Evolutionary conservation across 495 filamentous ascomycete species (phyloP).

Genomic region (Penicillium lagena): DNA sequence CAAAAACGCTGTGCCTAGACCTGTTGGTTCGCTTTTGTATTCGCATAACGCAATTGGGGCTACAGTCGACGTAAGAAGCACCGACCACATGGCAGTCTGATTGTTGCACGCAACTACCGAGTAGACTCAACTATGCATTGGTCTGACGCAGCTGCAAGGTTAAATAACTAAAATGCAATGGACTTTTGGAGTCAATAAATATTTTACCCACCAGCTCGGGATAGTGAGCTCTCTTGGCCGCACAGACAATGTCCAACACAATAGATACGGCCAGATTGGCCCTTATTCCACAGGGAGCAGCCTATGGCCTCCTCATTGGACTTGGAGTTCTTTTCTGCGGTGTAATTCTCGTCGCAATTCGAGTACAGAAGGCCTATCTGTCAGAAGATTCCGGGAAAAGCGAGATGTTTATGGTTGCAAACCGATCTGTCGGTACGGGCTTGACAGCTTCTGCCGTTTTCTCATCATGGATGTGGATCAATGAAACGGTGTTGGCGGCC

Average conservation of each 20-base stretch:
- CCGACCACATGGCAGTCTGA: constrained; percentile 1
- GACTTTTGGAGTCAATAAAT: neutral
- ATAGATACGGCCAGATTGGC: constrained; percentile 30
- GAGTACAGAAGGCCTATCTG: constrained; percentile 35
- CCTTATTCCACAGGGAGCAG: constrained; percentile 33
- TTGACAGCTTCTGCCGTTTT: constrained; percentile 45
- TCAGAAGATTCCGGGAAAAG: constrained; percentile 39
- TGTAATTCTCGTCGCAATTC: constrained; percentile 33
- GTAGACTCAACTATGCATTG: neutral
- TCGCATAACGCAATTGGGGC: constrained; percentile 23
- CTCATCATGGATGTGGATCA: constrained; percentile 45
- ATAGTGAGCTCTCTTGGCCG: neutral
- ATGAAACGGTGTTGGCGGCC: constrained; percentile 34
- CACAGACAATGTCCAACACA: constrained; percentile 43
- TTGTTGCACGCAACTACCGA: neutral
- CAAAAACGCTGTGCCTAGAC: too few species aligned
- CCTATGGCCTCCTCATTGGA: constrained; percentile 39
- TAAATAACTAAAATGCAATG: constrained; percentile 19
- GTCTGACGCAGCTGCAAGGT: too few species aligned
- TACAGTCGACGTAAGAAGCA: constrained; percentile 23
- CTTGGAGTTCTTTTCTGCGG: constrained; percentile 36
- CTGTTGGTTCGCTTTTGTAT: neutral
- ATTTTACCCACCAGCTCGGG: neutral
- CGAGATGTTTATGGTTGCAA: constrained; percentile 50
- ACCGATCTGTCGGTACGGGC: constrained; percentile 40